Percentiles rank a stretch among this genome's conserved stretches.
phyloP scores from a whole-genome alignment of 2,329 filamentous ascomycete genomes.

The Teratosphaeria nubilosa region DNA sequence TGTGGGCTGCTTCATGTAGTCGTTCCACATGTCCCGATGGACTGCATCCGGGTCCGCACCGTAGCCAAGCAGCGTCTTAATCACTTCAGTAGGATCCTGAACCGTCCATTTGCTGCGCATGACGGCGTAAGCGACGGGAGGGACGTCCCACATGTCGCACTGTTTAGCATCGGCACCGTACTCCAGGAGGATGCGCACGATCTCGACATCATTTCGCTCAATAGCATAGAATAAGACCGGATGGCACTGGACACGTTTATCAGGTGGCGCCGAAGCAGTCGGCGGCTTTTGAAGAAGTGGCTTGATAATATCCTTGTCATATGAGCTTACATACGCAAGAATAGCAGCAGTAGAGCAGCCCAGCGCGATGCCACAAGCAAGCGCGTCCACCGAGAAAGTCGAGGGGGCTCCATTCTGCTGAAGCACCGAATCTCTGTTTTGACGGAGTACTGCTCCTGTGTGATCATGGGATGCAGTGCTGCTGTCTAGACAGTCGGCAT shows the following conservation, averaged over 20 bases:
- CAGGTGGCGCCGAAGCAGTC: background rate
- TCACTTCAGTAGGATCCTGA: background rate
- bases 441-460: background rate
- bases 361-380: background rate
- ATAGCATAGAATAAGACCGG: conserved; percentile 2
- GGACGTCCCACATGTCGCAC: background rate
- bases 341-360: background rate
- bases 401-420: background rate
- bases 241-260: background rate
- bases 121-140: background rate
- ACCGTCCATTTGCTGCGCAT: conserved; percentile 1
- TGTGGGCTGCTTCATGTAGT: background rate
- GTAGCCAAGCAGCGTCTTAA: conserved; percentile 1
- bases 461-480: background rate
- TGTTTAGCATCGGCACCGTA: background rate
- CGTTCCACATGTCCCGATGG: background rate
- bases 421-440: background rate
- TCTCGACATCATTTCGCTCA: conserved; percentile 1
- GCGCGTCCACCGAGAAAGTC: background rate
- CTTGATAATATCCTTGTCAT: background rate
- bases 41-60: background rate
- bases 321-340: background rate
- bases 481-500: background rate
- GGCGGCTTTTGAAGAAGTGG: background rate
- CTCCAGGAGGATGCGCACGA: conserved; percentile 1